Conservation (phyloP, 2,329 filamentous ascomycete genomes). For the Xylaria sp. region DNA sequence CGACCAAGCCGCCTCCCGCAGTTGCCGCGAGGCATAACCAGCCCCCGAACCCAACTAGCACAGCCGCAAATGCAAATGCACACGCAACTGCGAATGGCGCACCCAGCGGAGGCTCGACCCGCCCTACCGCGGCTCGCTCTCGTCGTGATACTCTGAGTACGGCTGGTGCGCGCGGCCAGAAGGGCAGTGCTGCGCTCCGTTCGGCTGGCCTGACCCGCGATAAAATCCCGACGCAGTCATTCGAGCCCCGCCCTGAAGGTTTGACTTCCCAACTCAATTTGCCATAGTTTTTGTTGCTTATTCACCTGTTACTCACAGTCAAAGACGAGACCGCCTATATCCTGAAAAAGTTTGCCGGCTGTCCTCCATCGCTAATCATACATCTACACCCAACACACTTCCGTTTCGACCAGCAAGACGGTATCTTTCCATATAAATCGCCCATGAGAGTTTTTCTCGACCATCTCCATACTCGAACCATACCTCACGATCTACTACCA, state of each 20-base stretch:
- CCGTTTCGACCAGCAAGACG: conserved; percentile 92
- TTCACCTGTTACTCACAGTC: conserved; percentile 60
- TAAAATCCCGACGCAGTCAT: conserved; percentile 49
- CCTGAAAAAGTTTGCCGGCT: conserved; percentile 80
- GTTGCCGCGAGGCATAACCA: conserved; percentile 58
- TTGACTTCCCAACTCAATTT: conserved; percentile 40
- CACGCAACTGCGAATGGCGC: conserved; percentile 13
- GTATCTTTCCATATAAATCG: conserved; percentile 90
- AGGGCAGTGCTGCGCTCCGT: conserved; percentile 62
- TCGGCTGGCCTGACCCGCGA: conserved; percentile 62
- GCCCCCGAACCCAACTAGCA: conserved; percentile 55
- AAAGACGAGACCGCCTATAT: conserved; percentile 76
- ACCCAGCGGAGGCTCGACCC: conserved; percentile 52
- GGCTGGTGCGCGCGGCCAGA: conserved; percentile 59
- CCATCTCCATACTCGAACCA: conserved; percentile 78
- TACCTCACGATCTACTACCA: conserved; percentile 89
- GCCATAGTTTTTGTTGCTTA: conserved; percentile 30
- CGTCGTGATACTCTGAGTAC: conserved; percentile 67
- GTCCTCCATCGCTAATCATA: conserved; percentile 83
- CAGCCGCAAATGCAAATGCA: conserved; percentile 55
- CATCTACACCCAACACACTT: conserved; percentile 89
- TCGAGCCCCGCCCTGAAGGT: conserved; percentile 66
- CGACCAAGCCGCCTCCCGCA: conserved; percentile 63
- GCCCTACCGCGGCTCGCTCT: conserved; percentile 64
- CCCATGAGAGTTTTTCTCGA: conserved; percentile 87